Percentiles rank a stretch among this genome's conserved stretches.
These are phyloP conservation scores for Scutellaria minor DNA, from an alignment of 257 asterid genomes.

Conservation along the genomic window DNA sequence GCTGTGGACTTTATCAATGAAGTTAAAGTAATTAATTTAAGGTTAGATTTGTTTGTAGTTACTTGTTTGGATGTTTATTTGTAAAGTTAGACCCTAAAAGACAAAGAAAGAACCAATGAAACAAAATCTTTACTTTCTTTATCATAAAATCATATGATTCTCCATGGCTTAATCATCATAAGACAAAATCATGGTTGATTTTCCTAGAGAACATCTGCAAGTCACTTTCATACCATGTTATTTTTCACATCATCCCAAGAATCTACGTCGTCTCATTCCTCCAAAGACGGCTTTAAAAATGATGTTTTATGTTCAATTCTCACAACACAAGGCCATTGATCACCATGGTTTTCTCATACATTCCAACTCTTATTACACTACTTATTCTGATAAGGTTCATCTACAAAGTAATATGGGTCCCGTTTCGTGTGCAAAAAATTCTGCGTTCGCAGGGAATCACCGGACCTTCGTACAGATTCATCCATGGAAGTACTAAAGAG, in stretches of 20 bases:
- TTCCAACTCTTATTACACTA: conserved; percentile 25
- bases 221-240: conserved; percentile 29
- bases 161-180: background rate
- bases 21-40: too few relatives aligned
- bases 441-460: conserved; percentile 59
- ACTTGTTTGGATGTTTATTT: too few relatives aligned
- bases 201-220: conserved; percentile 20
- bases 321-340: background rate
- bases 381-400: conserved; percentile 40
- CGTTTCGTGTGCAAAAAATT: conserved; percentile 40
- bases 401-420: conserved; percentile 56
- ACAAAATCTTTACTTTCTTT: too few relatives aligned
- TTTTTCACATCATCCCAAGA: conserved; percentile 9
- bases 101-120: too few relatives aligned
- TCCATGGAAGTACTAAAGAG: conserved; percentile 60
- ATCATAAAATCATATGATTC: background rate
- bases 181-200: conserved; percentile 1
- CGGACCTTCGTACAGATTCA: conserved; percentile 54
- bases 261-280: conserved; percentile 10
- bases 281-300: conserved; percentile 10
- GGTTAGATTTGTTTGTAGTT: too few relatives aligned
- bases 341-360: conserved; percentile 28
- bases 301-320: background rate
- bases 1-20: too few relatives aligned
- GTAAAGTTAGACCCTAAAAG: too few relatives aligned